Conservation (phyloP, 805 yeast genomes). For the Lipomyces mesembrius region DNA sequence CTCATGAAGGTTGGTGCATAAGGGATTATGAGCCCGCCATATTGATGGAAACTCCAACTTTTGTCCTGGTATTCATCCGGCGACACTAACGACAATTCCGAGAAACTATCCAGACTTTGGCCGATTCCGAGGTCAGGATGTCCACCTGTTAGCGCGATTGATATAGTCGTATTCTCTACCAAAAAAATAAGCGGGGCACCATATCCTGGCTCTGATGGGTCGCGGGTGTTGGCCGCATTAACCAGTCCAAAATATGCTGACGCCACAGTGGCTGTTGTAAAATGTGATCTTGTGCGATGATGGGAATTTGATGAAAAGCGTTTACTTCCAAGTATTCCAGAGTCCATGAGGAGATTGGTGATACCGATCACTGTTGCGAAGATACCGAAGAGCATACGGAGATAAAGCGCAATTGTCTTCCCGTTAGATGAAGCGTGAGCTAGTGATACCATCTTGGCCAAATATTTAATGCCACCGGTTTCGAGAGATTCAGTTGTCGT, state of each 20-base stretch:
- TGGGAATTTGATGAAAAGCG: not conserved
- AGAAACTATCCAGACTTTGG: conserved; percentile 11
- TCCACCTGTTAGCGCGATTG: conserved; percentile 13
- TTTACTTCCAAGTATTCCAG: conserved; percentile 8
- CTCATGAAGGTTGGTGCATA: conserved; percentile 19
- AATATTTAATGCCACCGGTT: not conserved
- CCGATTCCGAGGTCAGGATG: conserved; percentile 7
- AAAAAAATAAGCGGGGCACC: conserved; percentile 4
- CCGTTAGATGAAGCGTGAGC: conserved; percentile 6
- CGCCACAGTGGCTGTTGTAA: not conserved
- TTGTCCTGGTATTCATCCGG: conserved; percentile 10
- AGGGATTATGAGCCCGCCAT: conserved; percentile 20
- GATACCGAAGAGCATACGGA: conserved; percentile 8
- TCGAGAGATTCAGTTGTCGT: not conserved
- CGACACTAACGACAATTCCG: conserved; percentile 15
- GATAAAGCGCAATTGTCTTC: not conserved
- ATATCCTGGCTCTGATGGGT: not conserved
- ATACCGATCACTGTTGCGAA: conserved; percentile 7
- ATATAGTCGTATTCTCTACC: conserved; percentile 6
- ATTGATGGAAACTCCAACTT: conserved; percentile 6
- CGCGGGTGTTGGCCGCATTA: not conserved
- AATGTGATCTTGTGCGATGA: not conserved
- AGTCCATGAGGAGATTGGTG: conserved; percentile 8
- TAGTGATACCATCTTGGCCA: not conserved
- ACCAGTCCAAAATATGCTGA: not conserved